Evolutionary conservation across 2,329 filamentous ascomycete species (phyloP).

Genomic region (Aspergillus jensenii): DNA sequence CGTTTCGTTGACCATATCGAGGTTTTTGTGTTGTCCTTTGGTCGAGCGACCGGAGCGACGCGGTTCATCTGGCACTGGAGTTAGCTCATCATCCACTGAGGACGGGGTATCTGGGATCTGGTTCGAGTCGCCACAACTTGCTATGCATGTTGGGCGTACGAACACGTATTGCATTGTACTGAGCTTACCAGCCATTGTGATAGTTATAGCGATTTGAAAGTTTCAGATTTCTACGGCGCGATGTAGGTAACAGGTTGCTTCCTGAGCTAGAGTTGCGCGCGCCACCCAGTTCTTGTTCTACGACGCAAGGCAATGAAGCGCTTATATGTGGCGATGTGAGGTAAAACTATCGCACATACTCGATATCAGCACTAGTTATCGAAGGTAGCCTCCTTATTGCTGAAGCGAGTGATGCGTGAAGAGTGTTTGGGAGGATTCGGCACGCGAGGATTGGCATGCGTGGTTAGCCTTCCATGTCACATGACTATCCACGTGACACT

Average conservation of each 20-base stretch:
- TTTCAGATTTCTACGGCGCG: conserved; percentile 40
- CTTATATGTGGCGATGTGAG: conserved; percentile 6
- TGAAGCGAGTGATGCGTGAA: conserved; percentile 4
- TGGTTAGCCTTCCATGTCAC: background rate
- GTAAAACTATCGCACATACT: conserved; percentile 8
- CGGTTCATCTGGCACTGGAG: conserved; percentile 66
- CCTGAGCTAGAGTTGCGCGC: conserved; percentile 21
- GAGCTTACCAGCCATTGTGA: conserved; percentile 64
- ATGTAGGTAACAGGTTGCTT: conserved; percentile 22
- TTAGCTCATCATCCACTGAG: conserved; percentile 30
- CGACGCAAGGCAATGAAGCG: conserved; percentile 29
- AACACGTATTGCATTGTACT: conserved; percentile 27
- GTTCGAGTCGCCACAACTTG: conserved; percentile 10
- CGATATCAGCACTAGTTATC: conserved; percentile 1
- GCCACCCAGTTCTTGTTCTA: conserved; percentile 39
- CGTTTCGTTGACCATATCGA: conserved; percentile 68
- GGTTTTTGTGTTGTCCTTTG: conserved; percentile 93
- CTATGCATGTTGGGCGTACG: background rate
- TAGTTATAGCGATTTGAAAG: conserved; percentile 23
- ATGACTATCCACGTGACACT: background rate
- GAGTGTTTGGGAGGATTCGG: background rate
- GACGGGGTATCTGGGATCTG: conserved; percentile 1
- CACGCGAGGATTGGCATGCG: conserved; percentile 2
- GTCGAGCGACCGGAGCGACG: conserved; percentile 93
- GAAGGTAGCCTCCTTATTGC: background rate